Evolutionary conservation across 2,329 filamentous ascomycete species (phyloP).

Genomic region (Beauveria sp.): DNA sequence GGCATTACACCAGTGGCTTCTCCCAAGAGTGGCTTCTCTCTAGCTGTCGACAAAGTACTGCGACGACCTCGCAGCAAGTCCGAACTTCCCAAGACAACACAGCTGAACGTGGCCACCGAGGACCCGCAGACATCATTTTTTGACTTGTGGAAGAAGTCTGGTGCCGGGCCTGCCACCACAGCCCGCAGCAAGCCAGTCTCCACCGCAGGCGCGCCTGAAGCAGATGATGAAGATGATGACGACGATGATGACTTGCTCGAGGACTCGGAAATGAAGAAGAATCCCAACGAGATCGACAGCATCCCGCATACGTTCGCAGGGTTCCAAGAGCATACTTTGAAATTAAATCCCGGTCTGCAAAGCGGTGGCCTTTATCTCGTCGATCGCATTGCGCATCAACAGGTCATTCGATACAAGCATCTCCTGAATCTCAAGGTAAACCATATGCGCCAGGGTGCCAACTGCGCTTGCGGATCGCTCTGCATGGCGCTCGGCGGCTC

Average conservation of each 20-base stretch:
- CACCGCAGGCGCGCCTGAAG: constrained; percentile 22
- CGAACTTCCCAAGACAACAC: constrained; percentile 36
- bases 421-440: constrained; percentile 63
- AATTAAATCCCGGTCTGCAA: constrained; percentile 64
- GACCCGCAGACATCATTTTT: constrained; percentile 38
- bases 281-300: constrained; percentile 56
- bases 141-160: constrained; percentile 43
- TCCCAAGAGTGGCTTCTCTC: constrained; percentile 40
- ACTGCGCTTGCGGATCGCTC: constrained; percentile 53
- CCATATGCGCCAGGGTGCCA: constrained; percentile 55
- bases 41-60: constrained; percentile 41
- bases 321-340: constrained; percentile 66
- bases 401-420: constrained; percentile 70
- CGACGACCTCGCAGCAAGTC: constrained; percentile 51
- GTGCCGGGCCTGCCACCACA: constrained; percentile 48
- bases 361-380: constrained; percentile 55
- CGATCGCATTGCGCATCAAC: constrained; percentile 75
- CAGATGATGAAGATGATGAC: constrained; percentile 48
- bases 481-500: constrained; percentile 64
- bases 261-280: constrained; percentile 54
- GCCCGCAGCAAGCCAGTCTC: constrained; percentile 30
- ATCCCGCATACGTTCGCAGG: constrained; percentile 68
- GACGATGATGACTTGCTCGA: constrained; percentile 50
- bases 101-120: constrained; percentile 19
- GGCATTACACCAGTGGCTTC: constrained; percentile 41